Percentiles rank a stretch among this genome's conserved stretches.
phyloP scores from a whole-genome alignment of 106 monocot genomes.

The Vanilla planifolia region DNA sequence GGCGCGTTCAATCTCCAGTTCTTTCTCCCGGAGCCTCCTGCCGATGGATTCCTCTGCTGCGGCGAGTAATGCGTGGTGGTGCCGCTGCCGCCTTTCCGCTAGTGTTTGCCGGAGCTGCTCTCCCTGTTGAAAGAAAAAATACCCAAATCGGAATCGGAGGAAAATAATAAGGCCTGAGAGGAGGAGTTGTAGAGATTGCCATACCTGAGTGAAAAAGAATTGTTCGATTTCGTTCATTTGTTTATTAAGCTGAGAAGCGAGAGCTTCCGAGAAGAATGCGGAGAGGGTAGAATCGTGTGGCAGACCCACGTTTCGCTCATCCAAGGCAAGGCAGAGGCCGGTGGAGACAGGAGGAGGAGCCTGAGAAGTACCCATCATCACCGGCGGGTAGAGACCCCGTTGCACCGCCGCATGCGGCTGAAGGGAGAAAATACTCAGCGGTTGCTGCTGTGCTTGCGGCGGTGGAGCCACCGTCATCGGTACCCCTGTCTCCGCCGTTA shows the following conservation, averaged over 20 bases:
- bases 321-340: slow-evolving; percentile 56
- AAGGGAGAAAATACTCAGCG: too few species aligned
- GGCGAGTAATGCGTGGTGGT: slow-evolving; percentile 21
- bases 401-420: too few species aligned
- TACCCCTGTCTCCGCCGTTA: neutral
- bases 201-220: slow-evolving; percentile 47
- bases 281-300: neutral
- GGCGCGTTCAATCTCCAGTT: slow-evolving; percentile 25
- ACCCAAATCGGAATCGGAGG: neutral
- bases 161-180: too few species aligned
- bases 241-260: slow-evolving; percentile 32
- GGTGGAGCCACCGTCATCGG: neutral
- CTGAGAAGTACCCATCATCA: slow-evolving; percentile 4
- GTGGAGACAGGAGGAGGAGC: slow-evolving; percentile 43
- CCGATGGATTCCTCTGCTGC: slow-evolving; percentile 11
- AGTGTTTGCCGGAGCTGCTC: slow-evolving; percentile 58
- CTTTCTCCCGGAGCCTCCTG: slow-evolving; percentile 27
- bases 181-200: too few species aligned
- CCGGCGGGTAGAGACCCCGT: too few species aligned
- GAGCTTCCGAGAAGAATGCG: slow-evolving; percentile 18
- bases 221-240: slow-evolving; percentile 52
- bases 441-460: too few species aligned
- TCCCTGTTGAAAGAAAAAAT: slow-evolving; percentile 22
- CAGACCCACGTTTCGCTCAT: slow-evolving; percentile 20
- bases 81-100: slow-evolving; percentile 15